Conservation (phyloP, 352 stramenopile genomes). For the Globisporangium mamillatum region DNA sequence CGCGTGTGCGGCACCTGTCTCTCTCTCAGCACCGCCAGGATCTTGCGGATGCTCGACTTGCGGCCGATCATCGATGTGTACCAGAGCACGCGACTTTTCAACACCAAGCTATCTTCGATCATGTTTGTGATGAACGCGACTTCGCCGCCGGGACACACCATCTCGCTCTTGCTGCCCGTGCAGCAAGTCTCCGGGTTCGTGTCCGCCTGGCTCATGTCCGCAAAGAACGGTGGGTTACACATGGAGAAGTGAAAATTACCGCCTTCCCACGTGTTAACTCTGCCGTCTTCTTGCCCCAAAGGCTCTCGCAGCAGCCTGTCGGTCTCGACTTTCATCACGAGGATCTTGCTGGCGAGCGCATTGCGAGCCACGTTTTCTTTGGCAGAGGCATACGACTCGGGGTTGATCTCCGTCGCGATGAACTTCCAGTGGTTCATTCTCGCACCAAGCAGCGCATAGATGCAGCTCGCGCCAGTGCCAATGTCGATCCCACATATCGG, state of each 20-base stretch:
- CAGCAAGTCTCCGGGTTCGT: conserved; percentile 72
- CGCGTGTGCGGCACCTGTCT: conserved; percentile 67
- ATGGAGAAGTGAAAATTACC: conserved; percentile 90
- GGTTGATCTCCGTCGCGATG: conserved; percentile 94
- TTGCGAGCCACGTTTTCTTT: conserved; percentile 89
- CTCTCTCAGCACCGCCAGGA: conserved; percentile 83
- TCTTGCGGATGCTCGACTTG: conserved; percentile 88
- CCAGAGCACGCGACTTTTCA: conserved; percentile 83
- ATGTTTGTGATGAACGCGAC: conserved; percentile 93
- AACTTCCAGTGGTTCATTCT: conserved; percentile 90
- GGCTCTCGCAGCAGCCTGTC: conserved; percentile 48
- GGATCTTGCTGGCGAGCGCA: conserved; percentile 60
- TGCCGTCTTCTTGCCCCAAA: conserved; percentile 23
- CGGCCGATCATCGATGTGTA: conserved; percentile 95
- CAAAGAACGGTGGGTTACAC: conserved; percentile 97
- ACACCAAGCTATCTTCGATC: conserved; percentile 87
- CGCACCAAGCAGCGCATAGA: conserved; percentile 93
- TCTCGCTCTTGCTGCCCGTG: conserved; percentile 75
- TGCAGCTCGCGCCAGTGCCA: conserved; percentile 93
- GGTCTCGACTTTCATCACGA: conserved; percentile 43
- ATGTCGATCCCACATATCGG: conserved; percentile 90
- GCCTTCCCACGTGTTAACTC: neutral
- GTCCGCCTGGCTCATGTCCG: conserved; percentile 71
- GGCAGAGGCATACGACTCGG: conserved; percentile 75
- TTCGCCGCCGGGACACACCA: conserved; percentile 91